phyloP scores from a whole-genome alignment of 2,329 filamentous ascomycete genomes.

The Hysterium pulicare region DNA sequence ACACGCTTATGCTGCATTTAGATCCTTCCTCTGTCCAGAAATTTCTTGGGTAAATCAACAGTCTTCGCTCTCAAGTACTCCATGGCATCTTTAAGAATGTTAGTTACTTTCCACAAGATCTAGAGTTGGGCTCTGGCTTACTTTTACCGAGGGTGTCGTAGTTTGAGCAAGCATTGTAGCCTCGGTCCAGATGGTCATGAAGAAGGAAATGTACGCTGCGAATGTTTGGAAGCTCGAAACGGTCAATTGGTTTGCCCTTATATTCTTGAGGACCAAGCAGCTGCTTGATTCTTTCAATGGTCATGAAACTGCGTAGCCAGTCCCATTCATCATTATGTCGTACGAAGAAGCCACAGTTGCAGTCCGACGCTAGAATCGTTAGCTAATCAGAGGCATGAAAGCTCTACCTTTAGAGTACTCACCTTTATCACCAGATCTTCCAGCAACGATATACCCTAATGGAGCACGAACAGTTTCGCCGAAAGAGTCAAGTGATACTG shows the following conservation, averaged over 20 bases:
- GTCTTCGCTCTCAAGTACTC: constrained; percentile 46
- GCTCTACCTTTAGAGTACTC: too few species aligned
- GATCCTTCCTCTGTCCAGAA: constrained; percentile 42
- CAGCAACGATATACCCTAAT: constrained; percentile 35
- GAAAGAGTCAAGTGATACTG: constrained; percentile 25
- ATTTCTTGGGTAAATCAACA: constrained; percentile 44
- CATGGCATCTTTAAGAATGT: too few species aligned
- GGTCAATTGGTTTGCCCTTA: constrained; percentile 33
- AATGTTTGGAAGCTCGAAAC: constrained; percentile 38
- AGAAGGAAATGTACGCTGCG: constrained; percentile 43
- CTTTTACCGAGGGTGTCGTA: constrained; percentile 49
- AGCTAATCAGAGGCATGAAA: too few species aligned
- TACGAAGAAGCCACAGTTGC: constrained; percentile 32
- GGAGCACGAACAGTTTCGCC: constrained; percentile 36
- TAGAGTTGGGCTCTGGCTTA: too few species aligned
- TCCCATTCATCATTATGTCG: constrained; percentile 29
- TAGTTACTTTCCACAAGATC: too few species aligned
- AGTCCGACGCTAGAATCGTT: constrained; percentile 26
- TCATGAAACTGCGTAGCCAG: constrained; percentile 27
- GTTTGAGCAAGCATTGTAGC: constrained; percentile 41
- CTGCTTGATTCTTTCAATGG: constrained; percentile 23
- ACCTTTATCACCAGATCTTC: constrained; percentile 33
- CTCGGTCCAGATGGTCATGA: constrained; percentile 46
- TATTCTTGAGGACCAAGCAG: constrained; percentile 29
- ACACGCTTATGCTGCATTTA: constrained; percentile 4